Evolutionary conservation across 805 yeast genomes (phyloP), one percentile per base, ranked within the genome.

Genomic region (Candida ficus): DNA sequence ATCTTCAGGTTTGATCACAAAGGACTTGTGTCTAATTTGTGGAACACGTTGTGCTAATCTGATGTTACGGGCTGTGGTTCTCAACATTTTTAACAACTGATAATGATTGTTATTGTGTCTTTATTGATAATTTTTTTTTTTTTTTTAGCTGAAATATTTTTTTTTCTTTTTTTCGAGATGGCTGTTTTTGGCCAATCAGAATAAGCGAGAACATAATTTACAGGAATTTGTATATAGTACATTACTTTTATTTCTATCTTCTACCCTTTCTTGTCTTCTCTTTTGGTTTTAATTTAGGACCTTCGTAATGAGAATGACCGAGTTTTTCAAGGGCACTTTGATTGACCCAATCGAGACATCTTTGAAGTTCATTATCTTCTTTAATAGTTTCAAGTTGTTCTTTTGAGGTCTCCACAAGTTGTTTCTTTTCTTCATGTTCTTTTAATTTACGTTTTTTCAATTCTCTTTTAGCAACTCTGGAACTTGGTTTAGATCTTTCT

Each of bases 291-390:
- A 31, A 33, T 16, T 36, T 38, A 9, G 41, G 45, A 7, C 84
- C 85, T 13, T 77, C 83, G 45, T 75, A 79, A 44, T 79, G 76
- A 0, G 71, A 61, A 44, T 68, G 67, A 5, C 78, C 84, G 13
- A 67, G 60, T 30, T 58, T 56, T 11, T 76, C 81, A 13, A 71
- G 47, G 1, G 86, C 84, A 14, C 68, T 61, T 8, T 77, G 68
- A 50, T 80, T 80, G 20, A 77, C 78, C 86, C 87, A 80, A 42
- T 75, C 77, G 3, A 69, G 53, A 25, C 78, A 76, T 38, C 80
- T 59, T 17, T 64, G 62, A 37, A 63, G 52, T 43, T 67, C 76
- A 39, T 71, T 62, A 18, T 70, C 68, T 12, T 61, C 55, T 34
- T 57, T 53, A 44, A 70, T 52, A 10, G 58, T 56, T 2, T 48